phyloP scores from a whole-genome alignment of 345 rosid genomes.

The Corymbia maculata region DNA sequence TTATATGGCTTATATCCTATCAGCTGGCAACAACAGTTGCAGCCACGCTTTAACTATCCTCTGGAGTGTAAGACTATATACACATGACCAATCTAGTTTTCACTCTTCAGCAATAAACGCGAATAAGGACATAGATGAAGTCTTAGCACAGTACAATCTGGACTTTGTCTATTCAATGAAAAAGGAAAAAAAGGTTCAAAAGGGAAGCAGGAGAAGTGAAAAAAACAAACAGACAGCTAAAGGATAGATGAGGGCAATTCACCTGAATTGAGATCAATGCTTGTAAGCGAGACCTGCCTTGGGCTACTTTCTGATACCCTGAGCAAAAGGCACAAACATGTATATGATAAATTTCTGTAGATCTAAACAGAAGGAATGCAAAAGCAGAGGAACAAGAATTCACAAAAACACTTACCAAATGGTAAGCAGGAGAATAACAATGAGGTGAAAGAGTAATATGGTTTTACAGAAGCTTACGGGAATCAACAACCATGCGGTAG shows the following conservation, averaged over 20 bases:
- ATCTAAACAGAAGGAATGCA: background rate
- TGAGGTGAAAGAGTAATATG: background rate
- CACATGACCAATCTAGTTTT: background rate
- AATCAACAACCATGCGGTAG: conserved; percentile 82
- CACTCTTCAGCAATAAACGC: background rate
- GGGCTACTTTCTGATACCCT: conserved; percentile 56
- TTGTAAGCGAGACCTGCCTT: conserved; percentile 26
- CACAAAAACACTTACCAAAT: background rate
- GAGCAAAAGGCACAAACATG: background rate
- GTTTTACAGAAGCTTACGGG: conserved; percentile 37
- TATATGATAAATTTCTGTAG: background rate
- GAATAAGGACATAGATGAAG: background rate
- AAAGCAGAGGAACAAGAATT: background rate
- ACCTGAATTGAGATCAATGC: conserved; percentile 35
- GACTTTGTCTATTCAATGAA: background rate
- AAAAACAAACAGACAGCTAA: background rate
- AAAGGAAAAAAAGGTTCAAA: background rate
- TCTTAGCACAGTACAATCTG: background rate
- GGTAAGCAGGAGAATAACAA: background rate
- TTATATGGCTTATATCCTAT: background rate
- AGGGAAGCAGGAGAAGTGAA: background rate
- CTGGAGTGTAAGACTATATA: background rate
- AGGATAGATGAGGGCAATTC: background rate
- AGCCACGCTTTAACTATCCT: background rate
- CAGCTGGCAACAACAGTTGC: background rate